Evolutionary conservation across 164 flowering plant species (phyloP), one percentile per base, ranked within the genome.

Genomic region (Vitis labrusca): DNA sequence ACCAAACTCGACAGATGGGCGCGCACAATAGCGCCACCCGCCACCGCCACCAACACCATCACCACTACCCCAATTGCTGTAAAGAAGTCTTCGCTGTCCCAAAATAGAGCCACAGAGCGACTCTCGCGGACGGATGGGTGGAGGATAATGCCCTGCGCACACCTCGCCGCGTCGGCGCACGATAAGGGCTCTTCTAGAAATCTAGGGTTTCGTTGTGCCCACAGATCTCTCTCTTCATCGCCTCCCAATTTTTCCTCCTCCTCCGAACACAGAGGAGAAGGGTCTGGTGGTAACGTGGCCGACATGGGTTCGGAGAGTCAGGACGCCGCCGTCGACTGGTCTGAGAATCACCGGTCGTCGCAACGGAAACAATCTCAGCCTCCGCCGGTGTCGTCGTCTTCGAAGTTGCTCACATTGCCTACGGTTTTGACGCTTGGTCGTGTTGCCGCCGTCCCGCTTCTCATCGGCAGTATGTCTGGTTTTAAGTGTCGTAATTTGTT

Each of bases 361-460:
- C 44, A 37, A 37, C 44, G 44, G 44, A 37, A 37, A 37, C 44
- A 37, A 6, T 1, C 44, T 37, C 44, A 37, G 44, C 44, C 44
- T 37, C 6, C 44, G 44, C 5, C 44, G 44, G 44, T 6, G 44
- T 37, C 44, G 6, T 49, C 64, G 27, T 53, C 76, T n/a, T 50
- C 80, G 3, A 87, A 83, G 64, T 70, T 91, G 74, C 86, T 91
- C 61, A 93, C 98, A 1, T 80, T 91, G 85, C 97, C 98, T 3
- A 91, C 94, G 8, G 66, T 93, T 29, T 74, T 93, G 67, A 93
- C 97, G 5, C 84, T 91, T 15, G 94, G 85, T 32, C 97, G 98
- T 27, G 92, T 93, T n/a, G 97, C 88, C 19, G 90, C 97, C 51
- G 85, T 93, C 10, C 98, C 98, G 10, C 76, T 91, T 59, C 86